Percentiles rank a stretch among this genome's conserved stretches.
Conservation (phyloP, 331 rosid genomes). For the Malus hybrid region DNA sequence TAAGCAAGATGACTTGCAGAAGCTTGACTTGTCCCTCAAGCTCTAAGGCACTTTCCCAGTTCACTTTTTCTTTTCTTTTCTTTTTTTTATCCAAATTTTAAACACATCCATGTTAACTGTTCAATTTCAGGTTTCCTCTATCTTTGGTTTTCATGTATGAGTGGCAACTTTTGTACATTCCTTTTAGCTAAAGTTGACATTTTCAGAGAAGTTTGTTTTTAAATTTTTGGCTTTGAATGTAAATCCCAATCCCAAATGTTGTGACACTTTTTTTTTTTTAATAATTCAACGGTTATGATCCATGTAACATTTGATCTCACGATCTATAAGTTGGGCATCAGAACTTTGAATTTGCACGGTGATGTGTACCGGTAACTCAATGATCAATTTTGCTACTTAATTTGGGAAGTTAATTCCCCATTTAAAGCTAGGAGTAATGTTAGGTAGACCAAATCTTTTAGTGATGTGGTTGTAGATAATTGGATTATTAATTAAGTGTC, state of each 20-base stretch:
- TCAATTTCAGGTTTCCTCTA: background rate
- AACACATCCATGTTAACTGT: background rate
- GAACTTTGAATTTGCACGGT: too few species aligned
- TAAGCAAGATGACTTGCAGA: constrained; percentile 67
- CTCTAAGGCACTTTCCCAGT: constrained; percentile 37
- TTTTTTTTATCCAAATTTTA: background rate
- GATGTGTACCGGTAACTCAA: too few species aligned
- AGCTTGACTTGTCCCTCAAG: constrained; percentile 91
- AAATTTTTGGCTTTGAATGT: constrained; percentile 10
- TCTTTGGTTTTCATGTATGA: background rate
- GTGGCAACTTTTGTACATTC: constrained; percentile 38
- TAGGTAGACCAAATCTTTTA: too few species aligned
- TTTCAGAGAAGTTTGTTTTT: constrained; percentile 14
- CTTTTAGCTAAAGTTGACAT: background rate
- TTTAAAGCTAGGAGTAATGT: background rate
- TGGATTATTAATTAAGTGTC: too few species aligned
- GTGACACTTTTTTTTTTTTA: background rate
- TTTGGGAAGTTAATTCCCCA: background rate
- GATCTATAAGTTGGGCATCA: too few species aligned
- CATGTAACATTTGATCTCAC: too few species aligned
- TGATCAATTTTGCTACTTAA: too few species aligned
- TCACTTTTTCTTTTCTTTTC: constrained; percentile 1
- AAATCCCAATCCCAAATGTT: constrained; percentile 7
- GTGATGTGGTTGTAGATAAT: too few species aligned
- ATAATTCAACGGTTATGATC: too few species aligned